phyloP scores from a whole-genome alignment of 2,329 filamentous ascomycete species.

The Colletotrichum lupini region DNA sequence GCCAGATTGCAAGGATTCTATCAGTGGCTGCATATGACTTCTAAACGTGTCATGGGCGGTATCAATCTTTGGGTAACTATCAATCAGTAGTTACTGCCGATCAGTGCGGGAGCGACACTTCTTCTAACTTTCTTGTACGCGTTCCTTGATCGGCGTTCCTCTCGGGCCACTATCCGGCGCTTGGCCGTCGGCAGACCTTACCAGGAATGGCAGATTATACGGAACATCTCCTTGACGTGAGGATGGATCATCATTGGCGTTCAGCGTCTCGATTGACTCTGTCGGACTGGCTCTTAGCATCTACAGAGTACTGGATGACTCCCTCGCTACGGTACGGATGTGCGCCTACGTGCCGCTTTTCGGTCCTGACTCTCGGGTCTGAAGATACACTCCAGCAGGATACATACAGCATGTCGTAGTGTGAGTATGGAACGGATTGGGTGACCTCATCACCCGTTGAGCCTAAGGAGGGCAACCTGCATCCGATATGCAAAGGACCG shows the following conservation, averaged over 20 bases:
- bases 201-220: not conserved
- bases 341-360: constrained; percentile 3
- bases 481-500: constrained; percentile 17
- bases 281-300: not conserved
- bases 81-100: constrained; percentile 9
- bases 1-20: not conserved
- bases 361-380: constrained; percentile 25
- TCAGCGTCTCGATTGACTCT: not conserved
- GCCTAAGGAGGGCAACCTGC: not conserved
- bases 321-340: not conserved
- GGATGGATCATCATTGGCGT: not conserved
- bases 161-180: constrained; percentile 5
- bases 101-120: constrained; percentile 4
- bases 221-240: not conserved
- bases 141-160: constrained; percentile 6
- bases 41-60: constrained; percentile 1
- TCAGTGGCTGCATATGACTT: not conserved
- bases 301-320: not conserved
- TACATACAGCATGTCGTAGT: not conserved
- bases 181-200: not conserved
- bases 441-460: constrained; percentile 12
- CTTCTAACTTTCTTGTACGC: not conserved
- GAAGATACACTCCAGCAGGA: constrained; percentile 4
- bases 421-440: constrained; percentile 1
- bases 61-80: not conserved